phyloP scores from a whole-genome alignment of 495 filamentous ascomycete genomes.

The Lepraria neglecta region DNA sequence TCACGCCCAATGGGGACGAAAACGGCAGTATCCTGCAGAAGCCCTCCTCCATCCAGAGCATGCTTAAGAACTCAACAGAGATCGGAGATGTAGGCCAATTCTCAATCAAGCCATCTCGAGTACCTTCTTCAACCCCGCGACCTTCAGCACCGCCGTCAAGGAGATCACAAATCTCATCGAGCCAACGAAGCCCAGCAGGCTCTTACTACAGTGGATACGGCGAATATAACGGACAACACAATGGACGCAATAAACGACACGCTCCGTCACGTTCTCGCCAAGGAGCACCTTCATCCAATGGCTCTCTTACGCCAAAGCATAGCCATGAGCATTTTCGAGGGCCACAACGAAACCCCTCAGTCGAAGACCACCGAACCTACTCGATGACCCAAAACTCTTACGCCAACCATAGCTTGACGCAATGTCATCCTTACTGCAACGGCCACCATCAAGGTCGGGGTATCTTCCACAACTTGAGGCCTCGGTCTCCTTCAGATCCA shows the following conservation, averaged over 20 bases:
- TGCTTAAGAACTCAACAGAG: conserved; percentile 66
- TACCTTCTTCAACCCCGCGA: conserved; percentile 11
- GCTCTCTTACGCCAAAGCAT: conserved; percentile 15
- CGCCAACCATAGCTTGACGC: conserved; percentile 17
- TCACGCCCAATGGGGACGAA: conserved; percentile 7
- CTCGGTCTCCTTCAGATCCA: conserved; percentile 48
- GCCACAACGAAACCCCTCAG: conserved; percentile 2
- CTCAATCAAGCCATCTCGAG: conserved; percentile 46
- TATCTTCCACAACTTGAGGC: conserved; percentile 38
- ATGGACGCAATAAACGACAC: background rate
- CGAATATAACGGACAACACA: background rate
- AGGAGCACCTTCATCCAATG: conserved; percentile 8
- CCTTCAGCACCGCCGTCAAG: background rate
- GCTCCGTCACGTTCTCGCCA: background rate
- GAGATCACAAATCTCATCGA: conserved; percentile 6
- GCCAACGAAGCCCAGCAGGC: conserved; percentile 9
- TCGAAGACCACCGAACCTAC: conserved; percentile 21
- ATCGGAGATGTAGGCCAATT: conserved; percentile 61
- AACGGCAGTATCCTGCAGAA: conserved; percentile 12
- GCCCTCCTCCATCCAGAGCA: conserved; percentile 41
- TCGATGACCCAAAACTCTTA: conserved; percentile 23
- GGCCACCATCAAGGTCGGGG: conserved; percentile 11
- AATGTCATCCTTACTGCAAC: conserved; percentile 19
- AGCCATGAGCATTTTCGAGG: conserved; percentile 1
- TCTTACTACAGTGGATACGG: conserved; percentile 2